These are phyloP conservation scores for Danielia reshetovae DNA, from an alignment of 805 yeast genomes.

Conservation along the genomic window DNA sequence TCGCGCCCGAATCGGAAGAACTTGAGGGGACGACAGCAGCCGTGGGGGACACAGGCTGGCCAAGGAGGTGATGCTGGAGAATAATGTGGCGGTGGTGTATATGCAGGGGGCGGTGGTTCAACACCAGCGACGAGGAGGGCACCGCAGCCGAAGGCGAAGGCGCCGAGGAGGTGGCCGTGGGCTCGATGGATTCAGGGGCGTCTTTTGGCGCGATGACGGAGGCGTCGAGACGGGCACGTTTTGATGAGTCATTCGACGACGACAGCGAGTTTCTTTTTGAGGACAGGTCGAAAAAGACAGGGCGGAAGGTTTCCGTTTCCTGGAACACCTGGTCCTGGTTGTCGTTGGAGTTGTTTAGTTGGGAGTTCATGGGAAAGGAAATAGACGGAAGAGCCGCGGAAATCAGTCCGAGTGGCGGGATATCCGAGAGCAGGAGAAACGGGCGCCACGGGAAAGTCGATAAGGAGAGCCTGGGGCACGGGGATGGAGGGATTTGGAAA, in stretches of 20 bases:
- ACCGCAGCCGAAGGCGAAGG: conserved; percentile 9
- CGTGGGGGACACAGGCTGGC: conserved; percentile 7
- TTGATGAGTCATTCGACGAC: conserved; percentile 11
- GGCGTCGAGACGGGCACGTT: conserved; percentile 15
- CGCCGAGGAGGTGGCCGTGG: conserved; percentile 9
- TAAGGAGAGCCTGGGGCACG: too few relatives aligned
- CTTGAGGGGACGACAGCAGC: too few relatives aligned
- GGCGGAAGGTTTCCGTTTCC: conserved; percentile 28
- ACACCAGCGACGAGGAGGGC: conserved; percentile 1
- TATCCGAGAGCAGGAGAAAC: background rate
- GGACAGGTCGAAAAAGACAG: conserved; percentile 29
- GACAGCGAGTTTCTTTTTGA: conserved; percentile 14
- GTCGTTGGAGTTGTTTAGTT: conserved; percentile 27
- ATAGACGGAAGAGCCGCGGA: background rate
- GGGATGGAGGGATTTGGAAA: too few relatives aligned
- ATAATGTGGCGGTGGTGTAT: conserved; percentile 16
- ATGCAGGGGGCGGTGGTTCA: conserved; percentile 6
- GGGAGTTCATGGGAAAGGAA: conserved; percentile 23
- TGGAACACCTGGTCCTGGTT: conserved; percentile 30
- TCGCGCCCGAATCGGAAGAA: too few relatives aligned
- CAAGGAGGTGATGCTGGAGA: conserved; percentile 20
- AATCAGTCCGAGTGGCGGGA: background rate
- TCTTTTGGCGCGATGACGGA: conserved; percentile 12
- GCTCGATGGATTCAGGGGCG: conserved; percentile 10
- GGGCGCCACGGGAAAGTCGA: too few relatives aligned